Evolutionary conservation across 257 asterid species (phyloP).

Genomic region (Nicotiana knightiana): DNA sequence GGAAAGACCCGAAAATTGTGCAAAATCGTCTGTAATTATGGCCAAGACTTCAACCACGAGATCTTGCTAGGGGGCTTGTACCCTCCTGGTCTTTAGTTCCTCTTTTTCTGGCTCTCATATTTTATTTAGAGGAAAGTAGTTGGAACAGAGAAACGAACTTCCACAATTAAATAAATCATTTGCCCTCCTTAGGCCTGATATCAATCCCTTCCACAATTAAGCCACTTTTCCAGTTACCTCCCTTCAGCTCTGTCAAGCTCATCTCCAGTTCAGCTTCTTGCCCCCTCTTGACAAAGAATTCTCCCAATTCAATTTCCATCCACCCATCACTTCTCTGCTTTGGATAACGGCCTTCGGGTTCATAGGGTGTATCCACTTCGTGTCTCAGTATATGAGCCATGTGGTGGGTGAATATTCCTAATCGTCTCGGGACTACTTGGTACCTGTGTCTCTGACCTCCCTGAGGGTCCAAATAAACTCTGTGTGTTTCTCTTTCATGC

Average conservation of each 20-base stretch:
- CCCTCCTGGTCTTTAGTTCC: not conserved
- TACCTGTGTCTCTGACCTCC: slow-evolving; percentile 23
- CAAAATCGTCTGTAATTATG: not conserved
- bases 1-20: not conserved
- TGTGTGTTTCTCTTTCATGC: slow-evolving; percentile 22
- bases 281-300: slow-evolving; percentile 34
- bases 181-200: slow-evolving; percentile 49
- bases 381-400: slow-evolving; percentile 13
- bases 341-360: slow-evolving; percentile 10
- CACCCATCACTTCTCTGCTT: slow-evolving; percentile 61
- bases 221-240: slow-evolving; percentile 66
- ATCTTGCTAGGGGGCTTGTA: not conserved
- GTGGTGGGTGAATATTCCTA: slow-evolving; percentile 16
- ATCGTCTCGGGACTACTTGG: slow-evolving; percentile 23
- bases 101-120: not conserved
- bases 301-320: slow-evolving; percentile 82
- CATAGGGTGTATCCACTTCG: not conserved
- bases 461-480: slow-evolving; percentile 39
- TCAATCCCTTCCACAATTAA: slow-evolving; percentile 75
- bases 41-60: not conserved
- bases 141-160: not conserved
- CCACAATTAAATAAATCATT: not conserved
- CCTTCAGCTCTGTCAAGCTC: slow-evolving; percentile 41
- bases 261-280: slow-evolving; percentile 44
- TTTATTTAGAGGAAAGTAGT: not conserved